Evolutionary conservation across 108 stramenopile species (phyloP).

Genomic region (Pseudonitzschia multistriata): DNA sequence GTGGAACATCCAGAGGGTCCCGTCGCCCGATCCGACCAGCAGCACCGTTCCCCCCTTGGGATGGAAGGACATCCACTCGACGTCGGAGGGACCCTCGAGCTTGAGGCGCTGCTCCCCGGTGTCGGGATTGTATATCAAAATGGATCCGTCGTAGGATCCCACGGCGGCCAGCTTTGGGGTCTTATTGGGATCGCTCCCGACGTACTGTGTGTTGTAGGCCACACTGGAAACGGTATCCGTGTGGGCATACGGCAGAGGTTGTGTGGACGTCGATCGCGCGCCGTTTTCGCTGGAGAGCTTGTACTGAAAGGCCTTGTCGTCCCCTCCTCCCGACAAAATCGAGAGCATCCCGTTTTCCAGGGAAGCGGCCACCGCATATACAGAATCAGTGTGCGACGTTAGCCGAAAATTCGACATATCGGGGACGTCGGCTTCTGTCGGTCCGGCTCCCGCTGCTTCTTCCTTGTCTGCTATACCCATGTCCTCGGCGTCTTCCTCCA

Average conservation of each 20-base stretch:
- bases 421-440: slow-evolving; percentile 17
- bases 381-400: slow-evolving; percentile 60
- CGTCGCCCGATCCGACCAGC: slow-evolving; percentile 90
- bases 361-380: slow-evolving; percentile 60
- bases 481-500: slow-evolving; percentile 70
- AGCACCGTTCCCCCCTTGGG: slow-evolving; percentile 88
- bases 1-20: slow-evolving; percentile 97
- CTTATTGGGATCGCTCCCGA: slow-evolving; percentile 41
- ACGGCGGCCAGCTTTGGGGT: slow-evolving; percentile 63
- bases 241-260: slow-evolving; percentile 59
- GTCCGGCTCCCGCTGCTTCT: slow-evolving; percentile 22
- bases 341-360: slow-evolving; percentile 47
- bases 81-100: slow-evolving; percentile 94
- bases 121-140: slow-evolving; percentile 74
- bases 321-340: slow-evolving; percentile 87
- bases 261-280: slow-evolving; percentile 18
- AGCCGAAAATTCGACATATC: slow-evolving; percentile 51
- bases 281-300: slow-evolving; percentile 8
- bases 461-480: slow-evolving; percentile 31
- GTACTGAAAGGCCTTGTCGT: slow-evolving; percentile 91
- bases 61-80: slow-evolving; percentile 94
- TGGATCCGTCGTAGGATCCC: slow-evolving; percentile 84
- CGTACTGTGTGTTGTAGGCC: slow-evolving; percentile 70
- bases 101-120: slow-evolving; percentile 51
- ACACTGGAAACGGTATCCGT: slow-evolving; percentile 87